Conservation (phyloP, 1,139 yeast species). For the Zhuliangozyma parablackwelliae region DNA sequence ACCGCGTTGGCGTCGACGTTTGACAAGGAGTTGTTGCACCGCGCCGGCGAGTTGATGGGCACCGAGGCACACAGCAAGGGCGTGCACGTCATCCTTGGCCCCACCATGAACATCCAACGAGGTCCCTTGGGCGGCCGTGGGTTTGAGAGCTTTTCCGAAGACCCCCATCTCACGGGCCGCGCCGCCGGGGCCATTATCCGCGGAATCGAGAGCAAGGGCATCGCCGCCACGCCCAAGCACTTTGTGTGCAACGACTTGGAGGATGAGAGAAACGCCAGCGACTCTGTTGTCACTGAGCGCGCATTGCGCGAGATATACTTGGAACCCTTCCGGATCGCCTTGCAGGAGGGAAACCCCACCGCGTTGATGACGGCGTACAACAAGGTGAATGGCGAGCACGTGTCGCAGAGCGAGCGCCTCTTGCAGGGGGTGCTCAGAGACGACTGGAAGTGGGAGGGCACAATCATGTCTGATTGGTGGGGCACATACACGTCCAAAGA, state of each 20-base stretch:
- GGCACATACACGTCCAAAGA: conserved; percentile 49
- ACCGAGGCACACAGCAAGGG: conserved; percentile 29
- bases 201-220: conserved; percentile 29
- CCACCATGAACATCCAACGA: conserved; percentile 30
- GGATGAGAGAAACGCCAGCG: conserved; percentile 47
- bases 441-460: conserved; percentile 43
- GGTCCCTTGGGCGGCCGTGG: conserved; percentile 36
- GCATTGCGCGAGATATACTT: conserved; percentile 60
- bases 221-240: conserved; percentile 58
- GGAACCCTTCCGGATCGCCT: conserved; percentile 58
- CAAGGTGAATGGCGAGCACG: conserved; percentile 54
- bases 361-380: conserved; percentile 57
- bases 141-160: conserved; percentile 32
- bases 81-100: conserved; percentile 31
- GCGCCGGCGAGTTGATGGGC: conserved; percentile 31
- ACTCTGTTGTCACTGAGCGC: conserved; percentile 48
- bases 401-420: conserved; percentile 40
- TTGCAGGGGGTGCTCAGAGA: conserved; percentile 37
- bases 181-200: conserved; percentile 24
- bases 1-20: conserved; percentile 45
- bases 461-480: conserved; percentile 60
- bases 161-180: conserved; percentile 29
- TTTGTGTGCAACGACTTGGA: conserved; percentile 60
- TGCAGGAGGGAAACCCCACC: conserved; percentile 34
- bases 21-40: conserved; percentile 20